Evolutionary conservation across 2,329 filamentous ascomycete genomes (phyloP), one percentile per base, ranked within the genome.

Genomic region (Ophiostoma tasmaniense): DNA sequence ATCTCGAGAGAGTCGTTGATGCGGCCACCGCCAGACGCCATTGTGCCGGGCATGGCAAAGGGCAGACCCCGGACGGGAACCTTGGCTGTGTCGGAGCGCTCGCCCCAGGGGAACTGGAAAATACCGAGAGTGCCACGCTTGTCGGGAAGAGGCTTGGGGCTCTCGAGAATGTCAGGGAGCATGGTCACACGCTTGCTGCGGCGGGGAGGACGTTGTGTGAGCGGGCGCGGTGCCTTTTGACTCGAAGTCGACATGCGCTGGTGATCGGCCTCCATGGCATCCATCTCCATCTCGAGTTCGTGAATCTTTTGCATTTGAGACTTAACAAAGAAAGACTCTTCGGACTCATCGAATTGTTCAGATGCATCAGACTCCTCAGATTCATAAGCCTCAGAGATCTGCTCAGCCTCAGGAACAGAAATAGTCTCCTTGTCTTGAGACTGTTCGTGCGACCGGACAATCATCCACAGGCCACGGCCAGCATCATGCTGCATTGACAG

Each of bases 61-160:
- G 67, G 35, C 14, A 17, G 39, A 14, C 33, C 25, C 11, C 68
- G 55, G 3, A 55, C 37, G 5, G 67, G 76, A 68, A 77, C 76
- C 71, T 79, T 83, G 11, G 83, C 82, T 67, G 81, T 81, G 75
- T 88, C 86, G 25, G 86, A 89, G 73, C 78, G 83, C 77, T 89
- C 86, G 17, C 87, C 87, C 85, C 86, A 89, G 2, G 87, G 85
- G 72, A 89, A 89, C 73, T 87, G 85, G 78, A 88, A 89, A 73
- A 89, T 85, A 5, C 86, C 87, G 22, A 89, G 80, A 13, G 85
- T 88, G 14, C 81, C 85, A 59, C 82, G 80, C 76, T 84, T 85
- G 74, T 87, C 79, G 4, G 83, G 82, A 4, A 89, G 78, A 45
- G 86, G 86, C 74, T 84, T 78, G 3, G 87, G 87, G 71, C 81